phyloP scores from a whole-genome alignment of 805 yeast species.

The Candida berthetii region DNA sequence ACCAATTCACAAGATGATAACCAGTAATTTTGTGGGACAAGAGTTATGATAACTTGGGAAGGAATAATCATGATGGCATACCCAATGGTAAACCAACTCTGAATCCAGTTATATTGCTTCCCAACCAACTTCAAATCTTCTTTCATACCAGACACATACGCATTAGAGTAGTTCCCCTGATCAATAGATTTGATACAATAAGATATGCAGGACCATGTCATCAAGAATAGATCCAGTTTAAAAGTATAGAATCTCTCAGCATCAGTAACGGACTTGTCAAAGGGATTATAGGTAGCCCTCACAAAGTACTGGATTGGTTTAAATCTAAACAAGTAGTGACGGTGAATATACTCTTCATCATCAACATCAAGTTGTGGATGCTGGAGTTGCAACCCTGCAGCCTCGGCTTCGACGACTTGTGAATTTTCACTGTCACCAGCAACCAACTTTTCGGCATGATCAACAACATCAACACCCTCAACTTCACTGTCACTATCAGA shows the following conservation, averaged over 20 bases:
- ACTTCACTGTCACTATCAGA: not conserved
- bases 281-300: conserved; percentile 2
- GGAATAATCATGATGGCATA: conserved; percentile 60
- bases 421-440: not conserved
- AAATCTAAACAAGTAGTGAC: not conserved
- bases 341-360: conserved; percentile 2
- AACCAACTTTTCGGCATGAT: too few species aligned
- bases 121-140: conserved; percentile 53
- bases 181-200: conserved; percentile 69
- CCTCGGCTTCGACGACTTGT: not conserved
- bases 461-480: not conserved
- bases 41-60: conserved; percentile 51
- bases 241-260: conserved; percentile 36
- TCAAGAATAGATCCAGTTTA: conserved; percentile 47
- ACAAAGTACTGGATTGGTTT: conserved; percentile 1
- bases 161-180: conserved; percentile 51
- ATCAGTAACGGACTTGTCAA: conserved; percentile 11
- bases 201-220: conserved; percentile 47
- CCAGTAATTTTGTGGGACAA: conserved; percentile 42
- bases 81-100: conserved; percentile 54
- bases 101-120: conserved; percentile 57
- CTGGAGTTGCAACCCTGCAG: not conserved
- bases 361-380: not conserved
- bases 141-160: conserved; percentile 59
- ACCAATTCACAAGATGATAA: conserved; percentile 49